A percentile compares a stretch with the other conserved stretches of the same genome.
Conservation (phyloP, 257 asterid genomes). For the Ajuga chamaepitys region DNA sequence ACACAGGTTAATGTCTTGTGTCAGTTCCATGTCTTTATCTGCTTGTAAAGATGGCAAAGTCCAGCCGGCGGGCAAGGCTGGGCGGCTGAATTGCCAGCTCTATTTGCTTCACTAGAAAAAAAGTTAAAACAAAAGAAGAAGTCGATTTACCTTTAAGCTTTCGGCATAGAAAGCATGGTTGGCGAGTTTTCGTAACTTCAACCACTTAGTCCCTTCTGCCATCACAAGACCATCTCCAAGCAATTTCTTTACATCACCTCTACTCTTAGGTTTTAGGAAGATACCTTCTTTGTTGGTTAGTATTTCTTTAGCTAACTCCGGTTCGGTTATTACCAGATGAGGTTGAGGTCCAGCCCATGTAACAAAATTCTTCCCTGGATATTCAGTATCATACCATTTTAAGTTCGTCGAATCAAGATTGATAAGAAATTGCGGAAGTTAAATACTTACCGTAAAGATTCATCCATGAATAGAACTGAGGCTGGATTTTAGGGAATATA, state of each 20-base stretch:
- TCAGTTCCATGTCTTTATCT: background rate
- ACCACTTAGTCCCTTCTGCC: conserved; percentile 46
- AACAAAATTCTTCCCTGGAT: conserved; percentile 40
- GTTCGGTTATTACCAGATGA: conserved; percentile 48
- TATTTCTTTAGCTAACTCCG: conserved; percentile 46
- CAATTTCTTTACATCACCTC: conserved; percentile 25
- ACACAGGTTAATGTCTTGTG: background rate
- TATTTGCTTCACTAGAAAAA: no score
- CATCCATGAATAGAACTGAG: conserved; percentile 46
- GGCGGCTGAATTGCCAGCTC: no score
- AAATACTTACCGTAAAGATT: conserved; percentile 34
- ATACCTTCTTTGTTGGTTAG: conserved; percentile 34
- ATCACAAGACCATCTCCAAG: conserved; percentile 41
- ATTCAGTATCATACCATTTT: background rate
- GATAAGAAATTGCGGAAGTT: background rate
- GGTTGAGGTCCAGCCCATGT: conserved; percentile 46
- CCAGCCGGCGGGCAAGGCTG: no score
- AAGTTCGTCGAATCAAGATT: background rate
- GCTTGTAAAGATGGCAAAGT: no score
- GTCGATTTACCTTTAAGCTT: conserved; percentile 33
- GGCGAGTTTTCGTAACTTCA: conserved; percentile 42
- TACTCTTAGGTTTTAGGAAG: conserved; percentile 23
- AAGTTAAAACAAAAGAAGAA: no score
- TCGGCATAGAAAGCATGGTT: conserved; percentile 62
- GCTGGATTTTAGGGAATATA: conserved; percentile 39